Base-by-base conservation (phyloP, 2,329 filamentous ascomycete species). In the Nemania sp. region DNA sequence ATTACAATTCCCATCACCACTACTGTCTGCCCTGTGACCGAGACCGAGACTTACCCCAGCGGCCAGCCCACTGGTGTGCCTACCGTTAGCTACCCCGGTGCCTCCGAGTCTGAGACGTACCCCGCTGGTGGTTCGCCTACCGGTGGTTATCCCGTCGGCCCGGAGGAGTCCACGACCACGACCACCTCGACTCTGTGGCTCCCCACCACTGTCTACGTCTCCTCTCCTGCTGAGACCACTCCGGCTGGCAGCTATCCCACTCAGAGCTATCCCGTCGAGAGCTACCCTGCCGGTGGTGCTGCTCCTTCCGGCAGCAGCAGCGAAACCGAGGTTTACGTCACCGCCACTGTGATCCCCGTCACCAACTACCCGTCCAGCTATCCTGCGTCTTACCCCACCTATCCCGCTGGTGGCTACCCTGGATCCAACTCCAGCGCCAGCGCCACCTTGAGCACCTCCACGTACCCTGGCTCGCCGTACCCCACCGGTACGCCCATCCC, bases 61-160 rank as follows among this genome's bases (percentile, higher is more conserved):
- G 54, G 31, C 45, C 36, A 39, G 12, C 51, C 59, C 15, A 53
- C 54, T n/a, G 24, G n/a, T n/a, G n/a, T n/a, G n/a, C n/a, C n/a
- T n/a, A n/a, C n/a, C 7, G 43, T 66, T n/a, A 60, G 61, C 39
- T 61, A 57, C 23, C 72, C 70, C 17, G 56, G 56, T 30, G 56
- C 52, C 56, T 52, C 58, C 7, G 54, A 50, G 53, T 52, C 56
- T 8, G 47, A 52, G 42, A 50, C 55, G 11, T 42, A 42, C 31
- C 53, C 53, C 26, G 33, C 42, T 9, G 49, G 50, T 24, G 30
- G 37, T n/a, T 48, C 41, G 28, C 44, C 37, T 11, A 54, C 51
- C n/a, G 51, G 49, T 28, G 31, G 14, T n/a, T 46, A 30, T n/a
- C 55, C 55, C 24, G 50, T 41, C 26, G 14, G 39, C 24, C 22